These are phyloP conservation scores for Pseudotsuga menziesii DNA, from an alignment of 75 land plant species.

Conservation along the genomic window DNA sequence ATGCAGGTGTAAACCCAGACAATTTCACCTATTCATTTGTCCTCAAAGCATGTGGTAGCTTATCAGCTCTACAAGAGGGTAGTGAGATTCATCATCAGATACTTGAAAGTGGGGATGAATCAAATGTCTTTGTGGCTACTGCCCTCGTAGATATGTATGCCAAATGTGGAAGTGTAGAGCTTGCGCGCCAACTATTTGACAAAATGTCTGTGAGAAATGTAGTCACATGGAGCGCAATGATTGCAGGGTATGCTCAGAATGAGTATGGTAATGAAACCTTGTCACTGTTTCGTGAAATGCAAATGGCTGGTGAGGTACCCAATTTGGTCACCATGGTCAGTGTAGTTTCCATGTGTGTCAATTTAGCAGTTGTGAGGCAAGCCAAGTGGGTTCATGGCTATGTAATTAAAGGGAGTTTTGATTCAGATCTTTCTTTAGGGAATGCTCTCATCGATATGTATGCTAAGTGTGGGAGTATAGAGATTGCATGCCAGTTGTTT, in stretches of 20 bases:
- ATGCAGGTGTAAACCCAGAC: constrained; percentile 38
- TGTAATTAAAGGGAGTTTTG: constrained; percentile 9
- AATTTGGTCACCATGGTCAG: constrained; percentile 47
- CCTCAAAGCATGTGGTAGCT: constrained; percentile 47
- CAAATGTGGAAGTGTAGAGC: constrained; percentile 52
- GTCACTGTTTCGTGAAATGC: constrained; percentile 40
- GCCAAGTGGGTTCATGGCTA: constrained; percentile 10
- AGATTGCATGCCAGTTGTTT: constrained; percentile 13
- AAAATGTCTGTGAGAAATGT: constrained; percentile 43
- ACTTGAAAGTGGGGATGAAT: constrained; percentile 30
- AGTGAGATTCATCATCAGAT: constrained; percentile 44
- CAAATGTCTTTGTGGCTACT: constrained; percentile 46
- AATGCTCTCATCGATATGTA: constrained; percentile 21
- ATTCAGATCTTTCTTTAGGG: constrained; percentile 3
- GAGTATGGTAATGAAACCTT: constrained; percentile 49
- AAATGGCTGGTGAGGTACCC: constrained; percentile 26
- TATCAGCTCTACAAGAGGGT: constrained; percentile 46
- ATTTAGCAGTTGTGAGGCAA: constrained; percentile 31
- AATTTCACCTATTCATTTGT: constrained; percentile 51
- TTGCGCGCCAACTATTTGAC: constrained; percentile 40
- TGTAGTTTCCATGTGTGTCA: constrained; percentile 53
- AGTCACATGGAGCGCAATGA: constrained; percentile 56
- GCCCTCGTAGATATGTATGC: constrained; percentile 58
- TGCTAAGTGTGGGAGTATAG: constrained; percentile 12
- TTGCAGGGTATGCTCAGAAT: constrained; percentile 48